These are phyloP conservation scores for Phalaenopsis hybrid DNA, from an alignment of 116 monocot species.

Conservation along the genomic window DNA sequence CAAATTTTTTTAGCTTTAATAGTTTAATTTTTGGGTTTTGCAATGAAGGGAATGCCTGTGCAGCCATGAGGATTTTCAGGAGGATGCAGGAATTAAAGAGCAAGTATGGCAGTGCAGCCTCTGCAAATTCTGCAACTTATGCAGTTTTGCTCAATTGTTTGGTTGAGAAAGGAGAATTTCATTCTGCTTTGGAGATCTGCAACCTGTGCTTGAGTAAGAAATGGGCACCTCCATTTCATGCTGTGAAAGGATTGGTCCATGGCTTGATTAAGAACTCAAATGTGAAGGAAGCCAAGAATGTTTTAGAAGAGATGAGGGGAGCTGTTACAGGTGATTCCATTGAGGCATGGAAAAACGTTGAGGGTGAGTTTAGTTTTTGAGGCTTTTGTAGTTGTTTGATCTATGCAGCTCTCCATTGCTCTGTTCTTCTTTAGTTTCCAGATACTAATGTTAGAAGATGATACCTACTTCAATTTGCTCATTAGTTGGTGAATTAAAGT, in stretches of 20 bases:
- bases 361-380: constrained; percentile 32
- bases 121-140: constrained; percentile 32
- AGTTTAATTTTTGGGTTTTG: constrained; percentile 46
- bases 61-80: constrained; percentile 37
- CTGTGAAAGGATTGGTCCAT: constrained; percentile 48
- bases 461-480: no score
- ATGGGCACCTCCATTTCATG: constrained; percentile 54
- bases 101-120: constrained; percentile 10
- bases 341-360: constrained; percentile 50
- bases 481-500: no score
- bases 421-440: no score
- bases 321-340: constrained; percentile 37
- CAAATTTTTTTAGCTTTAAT: constrained; percentile 41
- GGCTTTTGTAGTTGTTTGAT: not conserved
- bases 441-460: no score
- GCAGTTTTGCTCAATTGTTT: constrained; percentile 30
- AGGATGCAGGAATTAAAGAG: constrained; percentile 28
- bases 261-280: constrained; percentile 39
- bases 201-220: constrained; percentile 49
- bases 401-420: no score
- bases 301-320: constrained; percentile 36
- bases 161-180: constrained; percentile 49
- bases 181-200: constrained; percentile 34
- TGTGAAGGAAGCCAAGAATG: constrained; percentile 35
- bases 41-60: constrained; percentile 34